Evolutionary conservation across 2,329 filamentous ascomycete species (phyloP).

Genomic region (Exophiala sideris): DNA sequence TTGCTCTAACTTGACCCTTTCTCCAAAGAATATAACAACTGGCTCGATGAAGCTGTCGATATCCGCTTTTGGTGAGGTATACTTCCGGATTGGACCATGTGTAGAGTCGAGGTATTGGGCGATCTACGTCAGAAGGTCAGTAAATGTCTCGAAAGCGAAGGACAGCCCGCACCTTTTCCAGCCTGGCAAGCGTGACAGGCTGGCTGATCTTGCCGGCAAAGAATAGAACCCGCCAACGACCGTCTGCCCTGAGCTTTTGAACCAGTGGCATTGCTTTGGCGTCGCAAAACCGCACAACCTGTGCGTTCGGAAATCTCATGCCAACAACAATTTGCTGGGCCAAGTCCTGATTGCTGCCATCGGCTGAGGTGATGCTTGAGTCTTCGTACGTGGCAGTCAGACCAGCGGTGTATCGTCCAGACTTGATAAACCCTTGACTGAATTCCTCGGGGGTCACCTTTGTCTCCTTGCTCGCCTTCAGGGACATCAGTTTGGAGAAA

Average conservation of each 20-base stretch:
- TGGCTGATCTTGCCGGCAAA: conserved; percentile 46
- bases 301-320: conserved; percentile 52
- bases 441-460: conserved; percentile 49
- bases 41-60: conserved; percentile 57
- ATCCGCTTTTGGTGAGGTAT: conserved; percentile 44
- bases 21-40: conserved; percentile 52
- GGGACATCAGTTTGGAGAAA: conserved; percentile 53
- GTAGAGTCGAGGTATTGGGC: conserved; percentile 40
- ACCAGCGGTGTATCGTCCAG: conserved; percentile 59
- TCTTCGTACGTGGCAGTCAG: conserved; percentile 55
- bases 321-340: conserved; percentile 42
- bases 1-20: conserved; percentile 49
- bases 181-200: conserved; percentile 28
- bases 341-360: conserved; percentile 34
- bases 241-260: conserved; percentile 50
- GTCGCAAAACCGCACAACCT: conserved; percentile 59
- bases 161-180: conserved; percentile 38
- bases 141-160: not conserved
- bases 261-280: conserved; percentile 55
- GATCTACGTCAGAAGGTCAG: conserved; percentile 30
- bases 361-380: conserved; percentile 45
- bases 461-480: conserved; percentile 31
- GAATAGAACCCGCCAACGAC: conserved; percentile 51
- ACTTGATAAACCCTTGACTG: conserved; percentile 55
- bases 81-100: conserved; percentile 41